Conservation (phyloP, 495 filamentous ascomycete species). For the Penicillium desertorum region DNA sequence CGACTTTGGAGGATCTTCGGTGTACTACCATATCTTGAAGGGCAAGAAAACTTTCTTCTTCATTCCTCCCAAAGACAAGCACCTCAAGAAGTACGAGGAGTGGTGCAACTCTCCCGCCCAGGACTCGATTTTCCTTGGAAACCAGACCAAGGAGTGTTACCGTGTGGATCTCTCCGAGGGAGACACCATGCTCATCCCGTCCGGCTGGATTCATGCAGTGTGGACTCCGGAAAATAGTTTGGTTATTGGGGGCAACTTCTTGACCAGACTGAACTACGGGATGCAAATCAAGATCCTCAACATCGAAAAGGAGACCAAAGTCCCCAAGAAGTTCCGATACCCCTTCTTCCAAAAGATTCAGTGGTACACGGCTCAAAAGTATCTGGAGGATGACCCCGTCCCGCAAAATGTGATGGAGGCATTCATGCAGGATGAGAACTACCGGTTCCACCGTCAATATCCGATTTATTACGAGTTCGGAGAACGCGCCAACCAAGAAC, state of each 20-base stretch:
- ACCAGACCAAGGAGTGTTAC: constrained; percentile 72
- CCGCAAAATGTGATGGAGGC: constrained; percentile 56
- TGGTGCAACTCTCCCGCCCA: constrained; percentile 75
- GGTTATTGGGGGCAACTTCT: constrained; percentile 76
- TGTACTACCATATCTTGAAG: constrained; percentile 76
- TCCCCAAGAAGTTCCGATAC: constrained; percentile 67
- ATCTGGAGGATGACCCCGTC: constrained; percentile 65
- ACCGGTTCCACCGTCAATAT: constrained; percentile 52
- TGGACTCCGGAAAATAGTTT: constrained; percentile 76
- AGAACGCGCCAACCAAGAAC: constrained; percentile 50
- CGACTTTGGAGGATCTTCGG: constrained; percentile 76
- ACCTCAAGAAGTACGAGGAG: constrained; percentile 75
- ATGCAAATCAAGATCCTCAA: constrained; percentile 72
- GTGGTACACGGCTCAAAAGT: constrained; percentile 68
- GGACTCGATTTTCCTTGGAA: constrained; percentile 64
- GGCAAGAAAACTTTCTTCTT: constrained; percentile 79
- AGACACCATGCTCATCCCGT: constrained; percentile 77
- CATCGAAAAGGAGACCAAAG: constrained; percentile 72
- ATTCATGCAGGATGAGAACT: constrained; percentile 55
- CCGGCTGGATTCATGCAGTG: constrained; percentile 79
- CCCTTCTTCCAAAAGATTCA: constrained; percentile 74
- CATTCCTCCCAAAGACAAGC: constrained; percentile 70
- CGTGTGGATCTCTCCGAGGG: constrained; percentile 70
- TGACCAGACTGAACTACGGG: constrained; percentile 66
- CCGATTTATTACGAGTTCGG: constrained; percentile 61